A percentile compares a stretch with the other conserved stretches of the same genome.
Conservation (phyloP, 352 stramenopile species). For the Phytophthora citrophthora region DNA sequence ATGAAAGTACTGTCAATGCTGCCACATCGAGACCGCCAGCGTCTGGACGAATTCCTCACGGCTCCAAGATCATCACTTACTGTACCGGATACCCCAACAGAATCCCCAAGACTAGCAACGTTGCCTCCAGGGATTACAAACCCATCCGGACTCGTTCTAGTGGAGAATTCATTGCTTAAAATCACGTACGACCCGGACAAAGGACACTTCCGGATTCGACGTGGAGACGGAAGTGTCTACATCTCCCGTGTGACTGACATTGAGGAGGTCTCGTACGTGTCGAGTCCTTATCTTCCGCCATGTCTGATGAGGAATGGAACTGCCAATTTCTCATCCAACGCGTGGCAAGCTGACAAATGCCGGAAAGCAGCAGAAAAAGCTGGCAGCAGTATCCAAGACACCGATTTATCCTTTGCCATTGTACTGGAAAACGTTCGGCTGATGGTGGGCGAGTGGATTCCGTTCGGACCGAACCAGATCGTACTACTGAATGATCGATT, state of each 20-base stretch:
- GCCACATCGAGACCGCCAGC: conserved; percentile 47
- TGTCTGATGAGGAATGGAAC: conserved; percentile 93
- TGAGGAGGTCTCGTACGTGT: conserved; percentile 98
- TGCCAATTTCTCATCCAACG: conserved; percentile 94
- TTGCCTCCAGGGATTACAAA: background rate
- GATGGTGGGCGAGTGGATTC: conserved; percentile 98
- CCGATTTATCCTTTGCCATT: conserved; percentile 95
- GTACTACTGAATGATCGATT: conserved; percentile 97
- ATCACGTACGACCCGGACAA: conserved; percentile 92
- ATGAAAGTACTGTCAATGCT: conserved; percentile 52
- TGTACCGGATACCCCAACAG: background rate
- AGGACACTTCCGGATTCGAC: conserved; percentile 89
- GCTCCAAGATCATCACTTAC: conserved; percentile 10
- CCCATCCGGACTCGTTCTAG: conserved; percentile 85
- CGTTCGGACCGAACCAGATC: conserved; percentile 98
- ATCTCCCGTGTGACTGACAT: conserved; percentile 95
- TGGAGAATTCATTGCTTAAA: conserved; percentile 91
- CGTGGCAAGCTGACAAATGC: conserved; percentile 89
- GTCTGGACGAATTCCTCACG: conserved; percentile 69
- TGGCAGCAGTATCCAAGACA: conserved; percentile 82
- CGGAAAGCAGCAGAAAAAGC: conserved; percentile 73
- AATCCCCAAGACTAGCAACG: conserved; percentile 11
- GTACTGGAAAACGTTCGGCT: conserved; percentile 96
- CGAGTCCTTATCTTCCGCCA: conserved; percentile 95
- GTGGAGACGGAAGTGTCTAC: conserved; percentile 85